phyloP scores from a whole-genome alignment of 179 eudicot species.

The Nepenthes alata region DNA sequence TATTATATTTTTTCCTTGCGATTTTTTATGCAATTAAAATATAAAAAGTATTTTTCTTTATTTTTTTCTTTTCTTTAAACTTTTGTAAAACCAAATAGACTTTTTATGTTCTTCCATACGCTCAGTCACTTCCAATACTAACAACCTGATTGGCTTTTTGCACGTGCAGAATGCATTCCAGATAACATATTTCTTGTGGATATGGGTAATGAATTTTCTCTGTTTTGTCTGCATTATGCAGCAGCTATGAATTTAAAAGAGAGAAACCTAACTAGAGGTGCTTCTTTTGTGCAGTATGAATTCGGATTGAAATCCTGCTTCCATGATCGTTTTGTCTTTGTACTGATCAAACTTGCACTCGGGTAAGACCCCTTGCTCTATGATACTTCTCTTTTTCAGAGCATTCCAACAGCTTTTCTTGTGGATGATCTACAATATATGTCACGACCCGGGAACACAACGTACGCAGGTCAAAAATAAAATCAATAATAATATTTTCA shows the following conservation, averaged over 20 bases:
- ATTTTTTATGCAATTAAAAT: no score
- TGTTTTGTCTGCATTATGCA: neutral
- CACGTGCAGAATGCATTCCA: conserved; percentile 87
- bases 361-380: conserved; percentile 35
- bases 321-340: conserved; percentile 30
- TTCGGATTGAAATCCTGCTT: conserved; percentile 53
- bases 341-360: conserved; percentile 29
- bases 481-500: no score
- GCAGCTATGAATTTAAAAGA: neutral
- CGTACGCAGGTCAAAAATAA: no score
- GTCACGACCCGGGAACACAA: no score
- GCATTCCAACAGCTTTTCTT: neutral
- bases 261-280: neutral
- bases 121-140: neutral
- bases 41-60: no score
- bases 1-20: no score
- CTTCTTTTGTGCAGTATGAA: conserved; percentile 46
- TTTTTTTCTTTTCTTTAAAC: no score
- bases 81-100: no score
- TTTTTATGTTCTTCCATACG: neutral
- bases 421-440: neutral
- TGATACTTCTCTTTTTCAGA: neutral
- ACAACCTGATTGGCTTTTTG: conserved; percentile 15
- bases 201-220: conserved; percentile 47
- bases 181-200: conserved; percentile 83